Evolutionary conservation across 163 green algal genomes (phyloP).

Genomic region (Scenedesmus sp.): DNA sequence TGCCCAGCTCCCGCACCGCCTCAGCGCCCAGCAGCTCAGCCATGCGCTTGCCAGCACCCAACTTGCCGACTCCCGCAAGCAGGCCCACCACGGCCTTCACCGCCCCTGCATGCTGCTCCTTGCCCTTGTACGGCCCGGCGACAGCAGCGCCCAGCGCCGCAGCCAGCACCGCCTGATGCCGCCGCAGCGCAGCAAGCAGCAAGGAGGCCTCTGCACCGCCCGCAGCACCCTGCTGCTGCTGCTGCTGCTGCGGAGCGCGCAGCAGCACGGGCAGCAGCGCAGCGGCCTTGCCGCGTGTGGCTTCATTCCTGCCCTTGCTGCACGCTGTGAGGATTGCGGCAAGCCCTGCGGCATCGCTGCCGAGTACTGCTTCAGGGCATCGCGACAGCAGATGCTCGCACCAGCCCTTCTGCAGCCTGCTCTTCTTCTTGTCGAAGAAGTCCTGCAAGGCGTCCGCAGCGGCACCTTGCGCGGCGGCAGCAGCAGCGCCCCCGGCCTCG

Average conservation of each 20-base stretch:
- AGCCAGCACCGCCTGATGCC: slow-evolving; percentile 22
- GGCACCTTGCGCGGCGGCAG: slow-evolving; percentile 27
- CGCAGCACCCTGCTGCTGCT: not conserved
- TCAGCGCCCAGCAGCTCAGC: slow-evolving; percentile 63
- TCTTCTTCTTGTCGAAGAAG: slow-evolving; percentile 70
- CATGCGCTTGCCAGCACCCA: not conserved
- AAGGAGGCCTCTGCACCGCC: not conserved
- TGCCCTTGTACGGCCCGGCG: slow-evolving; percentile 46
- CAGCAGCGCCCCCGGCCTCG: slow-evolving; percentile 29
- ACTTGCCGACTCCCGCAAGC: not conserved
- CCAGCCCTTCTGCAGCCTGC: slow-evolving; percentile 51
- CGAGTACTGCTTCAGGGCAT: slow-evolving; percentile 15
- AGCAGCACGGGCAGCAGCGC: slow-evolving; percentile 51
- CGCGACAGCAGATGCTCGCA: slow-evolving; percentile 59
- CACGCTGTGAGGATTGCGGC: slow-evolving; percentile 11
- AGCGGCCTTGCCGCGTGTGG: slow-evolving; percentile 8
- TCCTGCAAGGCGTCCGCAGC: slow-evolving; percentile 50
- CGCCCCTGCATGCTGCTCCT: slow-evolving; percentile 46
- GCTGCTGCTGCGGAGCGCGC: slow-evolving; percentile 48
- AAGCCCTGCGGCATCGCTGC: slow-evolving; percentile 41
- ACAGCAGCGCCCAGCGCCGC: slow-evolving; percentile 30
- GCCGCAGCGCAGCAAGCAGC: slow-evolving; percentile 2
- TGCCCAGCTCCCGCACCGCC: slow-evolving; percentile 56
- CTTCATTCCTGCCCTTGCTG: slow-evolving; percentile 38
- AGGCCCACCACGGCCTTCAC: slow-evolving; percentile 44